phyloP scores from a whole-genome alignment of 768 basidiomycete species.

The Dendrothele bispora region DNA sequence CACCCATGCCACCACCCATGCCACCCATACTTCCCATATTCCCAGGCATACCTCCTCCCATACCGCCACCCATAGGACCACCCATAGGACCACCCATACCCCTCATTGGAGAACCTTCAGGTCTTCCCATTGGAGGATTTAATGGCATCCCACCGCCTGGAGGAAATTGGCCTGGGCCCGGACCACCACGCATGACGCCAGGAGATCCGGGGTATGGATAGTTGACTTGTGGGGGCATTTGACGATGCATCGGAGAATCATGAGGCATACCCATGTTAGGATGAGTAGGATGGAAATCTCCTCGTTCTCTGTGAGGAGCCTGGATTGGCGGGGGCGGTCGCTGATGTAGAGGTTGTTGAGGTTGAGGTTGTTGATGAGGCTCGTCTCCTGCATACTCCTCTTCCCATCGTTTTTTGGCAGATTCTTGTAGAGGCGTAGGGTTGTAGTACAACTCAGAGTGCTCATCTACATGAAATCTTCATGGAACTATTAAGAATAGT shows the following conservation, averaged over 20 bases:
- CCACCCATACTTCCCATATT: slow-evolving; percentile 30
- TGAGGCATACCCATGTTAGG: slow-evolving; percentile 25
- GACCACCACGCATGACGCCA: slow-evolving; percentile 24
- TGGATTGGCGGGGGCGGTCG: slow-evolving; percentile 22
- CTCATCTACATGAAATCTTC: slow-evolving; percentile 75
- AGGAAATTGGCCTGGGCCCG: slow-evolving; percentile 22
- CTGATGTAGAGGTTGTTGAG: slow-evolving; percentile 27
- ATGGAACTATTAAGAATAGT: slow-evolving; percentile 1
- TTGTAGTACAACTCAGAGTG: slow-evolving; percentile 75
- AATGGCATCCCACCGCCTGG: slow-evolving; percentile 10
- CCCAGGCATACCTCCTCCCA: slow-evolving; percentile 13
- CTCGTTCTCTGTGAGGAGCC: slow-evolving; percentile 22
- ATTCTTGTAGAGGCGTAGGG: slow-evolving; percentile 57
- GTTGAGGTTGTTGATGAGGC: slow-evolving; percentile 30
- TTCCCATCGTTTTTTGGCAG: slow-evolving; percentile 47
- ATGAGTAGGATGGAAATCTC: slow-evolving; percentile 21
- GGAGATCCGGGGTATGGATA: slow-evolving; percentile 35
- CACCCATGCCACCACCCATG: slow-evolving; percentile 23
- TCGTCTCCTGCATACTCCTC: slow-evolving; percentile 32
- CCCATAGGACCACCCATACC: slow-evolving; percentile 27
- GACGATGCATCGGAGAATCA: slow-evolving; percentile 24
- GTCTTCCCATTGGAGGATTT: slow-evolving; percentile 17
- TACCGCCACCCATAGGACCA: slow-evolving; percentile 12
- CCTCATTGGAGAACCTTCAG: slow-evolving; percentile 23
- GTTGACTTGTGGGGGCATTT: slow-evolving; percentile 21